Percentiles rank a stretch among this genome's conserved stretches.
phyloP scores from a whole-genome alignment of 164 flowering plant genomes.

The Amborella trichopoda region DNA sequence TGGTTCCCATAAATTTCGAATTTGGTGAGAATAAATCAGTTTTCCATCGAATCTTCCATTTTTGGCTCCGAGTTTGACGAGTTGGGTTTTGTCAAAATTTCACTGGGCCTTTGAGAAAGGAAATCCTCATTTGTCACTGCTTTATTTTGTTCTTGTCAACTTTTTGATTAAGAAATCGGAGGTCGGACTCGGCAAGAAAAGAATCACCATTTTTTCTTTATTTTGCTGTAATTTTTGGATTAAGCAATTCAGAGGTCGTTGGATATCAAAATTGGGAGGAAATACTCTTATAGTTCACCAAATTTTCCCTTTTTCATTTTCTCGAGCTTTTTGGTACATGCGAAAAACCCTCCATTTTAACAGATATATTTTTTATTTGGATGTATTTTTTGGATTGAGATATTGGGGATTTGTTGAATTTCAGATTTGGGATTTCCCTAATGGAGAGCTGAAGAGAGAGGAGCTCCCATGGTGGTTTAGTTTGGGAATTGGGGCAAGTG shows the following conservation, averaged over 20 bases:
- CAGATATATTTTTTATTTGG: neutral
- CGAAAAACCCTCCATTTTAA: too few species aligned
- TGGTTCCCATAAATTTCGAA: too few species aligned
- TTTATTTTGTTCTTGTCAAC: too few species aligned
- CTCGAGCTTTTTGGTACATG: neutral
- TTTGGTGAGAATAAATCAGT: too few species aligned
- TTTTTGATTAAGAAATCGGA: too few species aligned
- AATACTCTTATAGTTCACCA: neutral
- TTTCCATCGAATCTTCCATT: too few species aligned
- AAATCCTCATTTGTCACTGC: too few species aligned
- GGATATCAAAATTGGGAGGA: neutral
- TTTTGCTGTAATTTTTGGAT: neutral
- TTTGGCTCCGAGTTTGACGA: too few species aligned
- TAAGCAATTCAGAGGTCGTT: neutral
- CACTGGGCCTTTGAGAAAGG: too few species aligned
- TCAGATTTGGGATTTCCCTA: constrained; percentile 1
- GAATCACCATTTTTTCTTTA: neutral
- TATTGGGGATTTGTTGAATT: neutral
- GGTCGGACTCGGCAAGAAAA: too few species aligned
- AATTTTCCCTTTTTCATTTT: neutral
- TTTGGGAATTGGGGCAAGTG: constrained; percentile 1
- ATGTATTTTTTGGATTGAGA: neutral
- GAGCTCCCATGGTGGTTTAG: neutral
- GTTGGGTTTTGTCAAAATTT: too few species aligned
- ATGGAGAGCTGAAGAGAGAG: neutral